A percentile compares a stretch with the other conserved stretches of the same genome.
These are phyloP conservation scores for Pterocarpus santalinus DNA, from an alignment of 306 rosid genomes.

Conservation along the genomic window DNA sequence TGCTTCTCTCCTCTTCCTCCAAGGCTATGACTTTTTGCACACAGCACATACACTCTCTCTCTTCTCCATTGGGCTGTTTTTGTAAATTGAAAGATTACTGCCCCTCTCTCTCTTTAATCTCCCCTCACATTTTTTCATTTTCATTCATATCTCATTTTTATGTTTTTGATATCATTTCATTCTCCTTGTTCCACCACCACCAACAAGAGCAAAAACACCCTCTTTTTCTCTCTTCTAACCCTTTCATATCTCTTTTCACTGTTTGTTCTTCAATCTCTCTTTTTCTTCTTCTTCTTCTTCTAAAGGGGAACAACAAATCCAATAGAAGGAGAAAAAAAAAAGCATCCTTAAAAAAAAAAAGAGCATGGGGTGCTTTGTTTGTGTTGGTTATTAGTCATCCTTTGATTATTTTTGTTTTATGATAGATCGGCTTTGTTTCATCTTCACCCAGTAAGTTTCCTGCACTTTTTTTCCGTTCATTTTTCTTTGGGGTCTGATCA, in stretches of 20 bases:
- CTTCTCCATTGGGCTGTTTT: slow-evolving; percentile 61
- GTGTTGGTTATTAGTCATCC: slow-evolving; percentile 47
- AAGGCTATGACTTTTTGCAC: slow-evolving; percentile 58
- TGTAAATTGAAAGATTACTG: slow-evolving; percentile 61
- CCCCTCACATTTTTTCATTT: slow-evolving; percentile 44
- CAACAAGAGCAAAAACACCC: not conserved
- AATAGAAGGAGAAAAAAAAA: not conserved
- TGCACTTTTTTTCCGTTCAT: slow-evolving; percentile 17
- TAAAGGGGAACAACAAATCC: slow-evolving; percentile 19
- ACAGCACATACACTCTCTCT: slow-evolving; percentile 47
- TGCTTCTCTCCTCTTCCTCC: slow-evolving; percentile 47
- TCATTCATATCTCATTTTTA: slow-evolving; percentile 21
- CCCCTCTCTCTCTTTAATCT: slow-evolving; percentile 59
- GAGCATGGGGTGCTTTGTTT: slow-evolving; percentile 30
- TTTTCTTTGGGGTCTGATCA: slow-evolving; percentile 48
- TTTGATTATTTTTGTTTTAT: slow-evolving; percentile 21
- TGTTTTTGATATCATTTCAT: not conserved
- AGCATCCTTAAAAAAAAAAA: slow-evolving; percentile 28
- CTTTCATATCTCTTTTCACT: not conserved
- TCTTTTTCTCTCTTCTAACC: not conserved
- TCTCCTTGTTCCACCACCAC: not conserved
- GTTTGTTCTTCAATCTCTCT: slow-evolving; percentile 17
- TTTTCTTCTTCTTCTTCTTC: slow-evolving; percentile 43
- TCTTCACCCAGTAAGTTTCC: slow-evolving; percentile 43
- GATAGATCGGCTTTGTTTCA: slow-evolving; percentile 58